Percentiles rank a stretch among this genome's conserved stretches.
These are phyloP conservation scores for Juncus effusus DNA, from an alignment of 176 grass and related monocot genomes.

Conservation along the genomic window DNA sequence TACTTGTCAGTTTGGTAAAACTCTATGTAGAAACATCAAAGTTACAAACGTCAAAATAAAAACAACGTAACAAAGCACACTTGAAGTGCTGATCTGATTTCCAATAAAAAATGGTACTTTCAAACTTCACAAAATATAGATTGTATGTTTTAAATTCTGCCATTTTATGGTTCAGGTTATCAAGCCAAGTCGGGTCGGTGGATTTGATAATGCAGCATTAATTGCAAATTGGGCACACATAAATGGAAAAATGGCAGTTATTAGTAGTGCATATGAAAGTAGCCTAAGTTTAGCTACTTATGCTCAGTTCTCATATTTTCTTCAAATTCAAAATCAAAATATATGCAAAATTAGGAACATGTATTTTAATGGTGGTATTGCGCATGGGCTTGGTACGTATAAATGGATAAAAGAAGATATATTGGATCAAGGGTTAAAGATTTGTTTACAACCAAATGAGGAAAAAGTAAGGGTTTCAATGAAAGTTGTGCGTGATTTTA, in stretches of 20 bases:
- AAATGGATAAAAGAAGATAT: constrained; percentile 93
- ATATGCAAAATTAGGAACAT: constrained; percentile 58
- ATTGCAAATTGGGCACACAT: constrained; percentile 94
- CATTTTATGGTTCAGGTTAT: constrained; percentile 55
- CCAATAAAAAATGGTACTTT: neutral
- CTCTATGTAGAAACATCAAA: neutral
- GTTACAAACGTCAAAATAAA: neutral
- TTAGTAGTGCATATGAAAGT: constrained; percentile 92
- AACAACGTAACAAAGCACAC: neutral
- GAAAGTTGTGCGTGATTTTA: constrained; percentile 55
- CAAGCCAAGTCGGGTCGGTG: constrained; percentile 87
- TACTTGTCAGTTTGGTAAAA: neutral
- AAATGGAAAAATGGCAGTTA: constrained; percentile 76
- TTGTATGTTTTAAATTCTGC: neutral
- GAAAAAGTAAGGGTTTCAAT: constrained; percentile 52
- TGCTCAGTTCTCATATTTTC: constrained; percentile 70
- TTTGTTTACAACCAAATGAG: constrained; percentile 32
- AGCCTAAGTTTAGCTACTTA: constrained; percentile 78
- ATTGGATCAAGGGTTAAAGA: constrained; percentile 49
- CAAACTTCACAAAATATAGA: constrained; percentile 4
- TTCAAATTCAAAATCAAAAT: constrained; percentile 52
- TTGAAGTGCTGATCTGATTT: neutral
- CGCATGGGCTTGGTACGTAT: constrained; percentile 94
- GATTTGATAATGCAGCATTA: constrained; percentile 72
- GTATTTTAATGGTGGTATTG: constrained; percentile 28